Evolutionary conservation across 768 basidiomycete species (phyloP).

Genomic region (Kwoniella dejecticola): DNA sequence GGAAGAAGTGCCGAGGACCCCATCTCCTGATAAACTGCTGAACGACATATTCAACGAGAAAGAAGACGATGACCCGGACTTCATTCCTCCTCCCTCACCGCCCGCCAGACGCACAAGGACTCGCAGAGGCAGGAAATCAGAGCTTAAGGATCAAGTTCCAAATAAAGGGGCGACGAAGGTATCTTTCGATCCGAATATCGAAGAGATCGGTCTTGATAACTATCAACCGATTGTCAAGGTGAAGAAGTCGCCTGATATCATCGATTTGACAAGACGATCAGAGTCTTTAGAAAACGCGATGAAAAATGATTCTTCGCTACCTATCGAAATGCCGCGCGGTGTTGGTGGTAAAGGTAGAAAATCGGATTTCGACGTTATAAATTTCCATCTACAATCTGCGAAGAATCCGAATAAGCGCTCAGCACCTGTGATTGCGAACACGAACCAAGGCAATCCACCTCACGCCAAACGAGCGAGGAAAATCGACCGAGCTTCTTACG

Average conservation of each 20-base stretch:
- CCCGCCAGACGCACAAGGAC: neutral
- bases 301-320: neutral
- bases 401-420: no score
- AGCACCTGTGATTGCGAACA: no score
- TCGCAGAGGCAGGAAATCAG: constrained; percentile 14
- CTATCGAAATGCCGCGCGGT: neutral
- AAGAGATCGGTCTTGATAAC: neutral
- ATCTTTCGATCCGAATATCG: neutral
- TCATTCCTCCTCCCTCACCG: constrained; percentile 19
- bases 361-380: neutral
- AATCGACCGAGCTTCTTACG: neutral
- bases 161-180: neutral
- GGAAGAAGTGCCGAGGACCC: neutral
- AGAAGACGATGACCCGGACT: constrained; percentile 36
- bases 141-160: no score
- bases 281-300: neutral
- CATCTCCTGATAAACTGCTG: constrained; percentile 34
- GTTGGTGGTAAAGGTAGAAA: neutral
- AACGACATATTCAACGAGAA: constrained; percentile 32
- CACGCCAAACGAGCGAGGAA: neutral
- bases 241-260: no score
- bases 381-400: no score
- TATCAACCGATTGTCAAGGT: no score
- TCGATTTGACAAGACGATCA: no score
- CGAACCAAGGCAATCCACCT: no score